Base-by-base conservation (phyloP, 2,329 filamentous ascomycete genomes). In the Fusarium drepaniforme region DNA sequence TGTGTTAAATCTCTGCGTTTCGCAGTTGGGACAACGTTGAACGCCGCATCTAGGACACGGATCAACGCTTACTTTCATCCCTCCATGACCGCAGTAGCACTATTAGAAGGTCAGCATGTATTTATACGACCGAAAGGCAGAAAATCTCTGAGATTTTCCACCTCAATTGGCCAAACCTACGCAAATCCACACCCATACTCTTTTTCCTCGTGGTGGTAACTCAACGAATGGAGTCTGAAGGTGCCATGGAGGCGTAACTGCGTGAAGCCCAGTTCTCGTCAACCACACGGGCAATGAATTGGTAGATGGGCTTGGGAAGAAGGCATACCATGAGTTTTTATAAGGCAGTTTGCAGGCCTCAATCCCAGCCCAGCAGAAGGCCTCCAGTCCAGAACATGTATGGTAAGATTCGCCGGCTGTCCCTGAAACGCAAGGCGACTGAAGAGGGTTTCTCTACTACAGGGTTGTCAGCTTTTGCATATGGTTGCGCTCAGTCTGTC, bases 371-470 rank as follows among this genome's bases (percentile, higher is more conserved):
- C 8, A 8, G 37, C 37, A 8, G 16, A 40, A 40, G 37, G 16
- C 37, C 16, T 4, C 37, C 16, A 0, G 8, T 9, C 15, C 16
- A n/a, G 3, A 40, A 5, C 37, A 8, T 3, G 8, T 9, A 18
- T 2, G 3, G 1, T 11, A 4, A 5, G 37, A 3, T 40, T 9
- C 37, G 4, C 8, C 0, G 37, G 37, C 2, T 8, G 37, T 7
- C 16, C 37, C 5, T 2, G 8, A 7, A 40, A 18, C 16, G 3
- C 37, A 40, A 40, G 37, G 8, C 37, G 37, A n/a, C 8, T 18
- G 7, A 2, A 38, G 37, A 37, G 13, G 35, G 8, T 8, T 18
- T 38, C 37, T 38, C 7, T 8, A 15, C 37, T 38, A 1, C 8
- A 38, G 25, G 37, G 8, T 1, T 18, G 16, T 38, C 37, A 38